Evolutionary conservation across 345 rosid species (phyloP), one percentile per base, ranked within the genome.

Genomic region (Eucalyptus camaldulensis): DNA sequence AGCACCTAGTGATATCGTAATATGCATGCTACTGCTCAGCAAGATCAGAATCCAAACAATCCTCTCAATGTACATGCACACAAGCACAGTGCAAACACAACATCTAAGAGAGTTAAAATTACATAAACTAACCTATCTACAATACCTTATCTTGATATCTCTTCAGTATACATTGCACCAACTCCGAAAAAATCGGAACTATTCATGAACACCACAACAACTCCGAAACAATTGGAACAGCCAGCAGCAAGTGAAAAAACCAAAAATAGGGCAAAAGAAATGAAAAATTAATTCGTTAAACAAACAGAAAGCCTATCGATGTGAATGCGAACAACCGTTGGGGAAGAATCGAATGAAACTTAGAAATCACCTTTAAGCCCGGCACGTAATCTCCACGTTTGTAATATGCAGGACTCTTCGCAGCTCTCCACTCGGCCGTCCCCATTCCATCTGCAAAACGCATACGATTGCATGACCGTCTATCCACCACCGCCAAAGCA

Each of bases 311-410:
- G 83, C 45, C 43, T 76, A 76, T 76, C 43, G 47, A 37, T 76
- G 83, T 21, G 27, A 80, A 80, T 40, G 65, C 51, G 13, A 60
- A 62, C 45, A 72, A 24, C 76, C 25, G 8, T 31, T 31, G 22
- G 5, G 43, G 7, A 76, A 67, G 40, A 54, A 76, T 40, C 25
- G 21, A 58, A 86, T 4, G 12, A 51, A 88, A 88, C 83, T 76
- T 21, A 86, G 87, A 89, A 83, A 89, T 88, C n/a, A 98, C 99
- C 98, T 95, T 97, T 93, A 98, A 93, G 19, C 99, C 99, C 25
- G 99, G 99, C 91, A 95, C 99, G 92, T 98, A 98, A 88, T 98
- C 99, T 56, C 99, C 99, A 93, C 99, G 99, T 91, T 96, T 97
- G 90, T 98, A 97, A 91, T 97, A 98, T 22, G 99, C 58, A 0